These are phyloP conservation scores for Microbotryum intermedium DNA, from an alignment of 1,284 basidiomycete genomes.

Conservation along the genomic window DNA sequence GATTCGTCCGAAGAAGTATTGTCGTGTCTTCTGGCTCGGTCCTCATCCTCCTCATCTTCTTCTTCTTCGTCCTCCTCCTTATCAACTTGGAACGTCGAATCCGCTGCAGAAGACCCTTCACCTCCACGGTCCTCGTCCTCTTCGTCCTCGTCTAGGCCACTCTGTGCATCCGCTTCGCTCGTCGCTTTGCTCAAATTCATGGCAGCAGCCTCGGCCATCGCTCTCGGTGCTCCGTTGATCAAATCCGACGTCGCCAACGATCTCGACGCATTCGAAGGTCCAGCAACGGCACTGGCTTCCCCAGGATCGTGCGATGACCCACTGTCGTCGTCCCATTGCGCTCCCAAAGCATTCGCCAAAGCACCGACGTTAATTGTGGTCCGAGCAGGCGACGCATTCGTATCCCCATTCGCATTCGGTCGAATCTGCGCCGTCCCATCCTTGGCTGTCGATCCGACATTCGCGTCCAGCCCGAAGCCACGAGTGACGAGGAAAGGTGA, in stretches of 20 bases:
- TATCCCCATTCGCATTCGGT: background rate
- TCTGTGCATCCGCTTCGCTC: background rate
- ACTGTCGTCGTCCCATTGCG: background rate
- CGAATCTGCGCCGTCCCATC: slow-evolving; percentile 1
- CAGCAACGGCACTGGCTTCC: background rate
- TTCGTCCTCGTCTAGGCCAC: background rate
- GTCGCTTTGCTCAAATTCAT: background rate
- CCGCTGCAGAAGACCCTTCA: background rate
- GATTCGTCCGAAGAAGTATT: too few species aligned
- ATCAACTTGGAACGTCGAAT: background rate
- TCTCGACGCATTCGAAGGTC: background rate
- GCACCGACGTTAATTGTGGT: background rate
- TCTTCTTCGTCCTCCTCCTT: background rate
- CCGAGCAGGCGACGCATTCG: background rate
- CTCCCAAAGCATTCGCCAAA: background rate
- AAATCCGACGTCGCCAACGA: background rate
- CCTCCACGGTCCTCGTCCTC: background rate
- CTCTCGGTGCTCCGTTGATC: background rate
- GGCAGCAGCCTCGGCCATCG: background rate
- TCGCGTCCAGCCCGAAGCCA: slow-evolving; percentile 30
- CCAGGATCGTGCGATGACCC: background rate
- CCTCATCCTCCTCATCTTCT: background rate
- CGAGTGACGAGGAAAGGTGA: slow-evolving; percentile 77
- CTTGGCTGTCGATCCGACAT: slow-evolving; percentile 21
- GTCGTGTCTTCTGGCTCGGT: background rate